Base-by-base conservation (phyloP, 192 early-diverging fungal genomes). In the Backusella tuberculispora region DNA sequence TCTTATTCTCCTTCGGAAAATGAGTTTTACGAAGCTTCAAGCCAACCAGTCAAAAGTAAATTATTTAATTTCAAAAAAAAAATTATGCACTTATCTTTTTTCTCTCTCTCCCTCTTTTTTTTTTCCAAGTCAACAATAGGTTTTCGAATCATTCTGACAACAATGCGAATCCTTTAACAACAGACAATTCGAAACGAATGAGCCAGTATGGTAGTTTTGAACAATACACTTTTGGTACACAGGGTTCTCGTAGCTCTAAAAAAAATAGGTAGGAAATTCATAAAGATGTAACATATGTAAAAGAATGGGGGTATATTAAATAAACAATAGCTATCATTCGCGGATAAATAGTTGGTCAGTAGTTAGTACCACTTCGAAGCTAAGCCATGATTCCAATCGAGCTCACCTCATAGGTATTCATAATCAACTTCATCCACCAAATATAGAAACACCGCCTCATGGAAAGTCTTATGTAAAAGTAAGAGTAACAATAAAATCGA, bases 391-490 rank as follows among this genome's bases (percentile, higher is more conserved):
- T 21, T 67, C 40, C 10, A 67, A 43, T 12, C n/a, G 40, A 41
- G 9, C 66, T 67, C 66, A 42, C 4, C 40, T 67, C 12, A 40
- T 67, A 41, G 66, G 66, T 7, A 67, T 67, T 19, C 66, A 67
- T n/a, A 67, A 67, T 17, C 66, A 67, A 42, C 41, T 42, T 12
- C 43, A 69, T n/a, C 67, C 67, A 15, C 17, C 41, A 45, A 69
- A 19, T 21, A 10, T 45, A 26, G 43, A 60, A 24, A 38, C 38
- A 34, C 60, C 71, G 10, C 76, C 76, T 5, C 66, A 73, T 29
- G 66, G 48, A 19, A 43, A 66, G 45, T 41, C 63, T 13, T 60
- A 78, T 72, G 71, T 78, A n/a, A 78, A 78, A 37, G 76, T 78
- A 78, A 73, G 42, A 26, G 24, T 19, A 21, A 38, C 34, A 12